These are phyloP conservation scores for Xylaria longipes DNA, from an alignment of 495 filamentous ascomycete genomes.

Conservation along the genomic window DNA sequence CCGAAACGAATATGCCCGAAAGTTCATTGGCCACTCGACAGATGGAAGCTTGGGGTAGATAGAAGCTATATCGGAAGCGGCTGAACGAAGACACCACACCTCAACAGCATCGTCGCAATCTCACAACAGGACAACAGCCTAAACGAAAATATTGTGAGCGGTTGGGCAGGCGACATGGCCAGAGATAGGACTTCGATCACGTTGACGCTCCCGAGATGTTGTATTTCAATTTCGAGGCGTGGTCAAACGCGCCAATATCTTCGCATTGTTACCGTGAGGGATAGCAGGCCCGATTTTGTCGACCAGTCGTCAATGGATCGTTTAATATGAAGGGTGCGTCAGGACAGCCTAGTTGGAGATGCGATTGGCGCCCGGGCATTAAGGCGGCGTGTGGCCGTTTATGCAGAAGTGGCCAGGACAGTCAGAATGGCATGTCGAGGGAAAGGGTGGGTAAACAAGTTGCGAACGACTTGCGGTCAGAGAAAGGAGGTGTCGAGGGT, in stretches of 20 bases:
- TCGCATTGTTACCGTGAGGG: slow-evolving; percentile 11
- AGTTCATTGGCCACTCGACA: slow-evolving; percentile 19
- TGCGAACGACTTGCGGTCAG: slow-evolving; percentile 24
- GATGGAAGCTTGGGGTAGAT: slow-evolving; percentile 21
- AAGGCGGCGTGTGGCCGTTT: slow-evolving; percentile 14
- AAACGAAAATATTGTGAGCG: slow-evolving; percentile 5
- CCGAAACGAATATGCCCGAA: slow-evolving; percentile 2
- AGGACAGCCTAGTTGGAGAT: slow-evolving; percentile 10
- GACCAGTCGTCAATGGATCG: neutral
- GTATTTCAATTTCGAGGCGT: slow-evolving; percentile 25
- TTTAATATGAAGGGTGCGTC: slow-evolving; percentile 5
- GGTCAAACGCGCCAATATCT: slow-evolving; percentile 15
- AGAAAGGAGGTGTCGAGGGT: slow-evolving; percentile 8
- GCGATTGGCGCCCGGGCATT: slow-evolving; percentile 8
- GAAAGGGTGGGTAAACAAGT: slow-evolving; percentile 12
- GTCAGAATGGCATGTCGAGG: slow-evolving; percentile 3
- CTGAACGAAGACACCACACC: slow-evolving; percentile 17
- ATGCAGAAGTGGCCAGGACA: slow-evolving; percentile 9
- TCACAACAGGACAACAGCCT: slow-evolving; percentile 19
- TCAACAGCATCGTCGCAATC: slow-evolving; percentile 14
- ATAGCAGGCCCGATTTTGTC: slow-evolving; percentile 23
- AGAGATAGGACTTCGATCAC: slow-evolving; percentile 13
- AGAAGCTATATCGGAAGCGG: slow-evolving; percentile 20
- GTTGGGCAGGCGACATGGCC: neutral
- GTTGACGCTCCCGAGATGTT: slow-evolving; percentile 13